A percentile compares a stretch with the other conserved stretches of the same genome.
phyloP scores from a whole-genome alignment of 2,329 filamentous ascomycete genomes.

The Parafenestella ontariensis region DNA sequence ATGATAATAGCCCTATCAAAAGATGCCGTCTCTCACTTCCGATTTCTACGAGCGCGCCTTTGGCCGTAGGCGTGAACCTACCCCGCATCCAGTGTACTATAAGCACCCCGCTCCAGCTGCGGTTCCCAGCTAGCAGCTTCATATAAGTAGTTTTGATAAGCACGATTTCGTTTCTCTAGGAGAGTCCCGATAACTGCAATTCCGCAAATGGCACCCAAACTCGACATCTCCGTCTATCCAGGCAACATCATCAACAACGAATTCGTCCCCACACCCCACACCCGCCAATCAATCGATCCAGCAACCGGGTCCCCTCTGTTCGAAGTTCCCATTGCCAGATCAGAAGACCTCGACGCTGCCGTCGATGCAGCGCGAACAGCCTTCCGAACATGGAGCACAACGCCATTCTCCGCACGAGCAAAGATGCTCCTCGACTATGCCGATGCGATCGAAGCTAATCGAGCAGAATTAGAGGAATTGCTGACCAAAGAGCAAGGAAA shows the following conservation, averaged over 20 bases:
- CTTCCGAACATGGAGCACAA: conserved; percentile 52
- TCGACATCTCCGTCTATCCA: conserved; percentile 15
- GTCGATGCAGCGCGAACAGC: conserved; percentile 55
- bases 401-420: conserved; percentile 26
- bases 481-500: conserved; percentile 36
- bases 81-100: neutral
- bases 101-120: neutral
- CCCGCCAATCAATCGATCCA: conserved; percentile 58
- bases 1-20: neutral
- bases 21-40: neutral
- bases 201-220: neutral
- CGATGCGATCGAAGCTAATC: conserved; percentile 26
- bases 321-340: conserved; percentile 56
- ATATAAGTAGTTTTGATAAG: neutral
- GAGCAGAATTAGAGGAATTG: conserved; percentile 27
- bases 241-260: conserved; percentile 60
- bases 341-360: conserved; percentile 57
- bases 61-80: neutral
- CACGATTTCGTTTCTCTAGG: neutral
- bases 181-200: neutral
- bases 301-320: conserved; percentile 56
- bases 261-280: conserved; percentile 50
- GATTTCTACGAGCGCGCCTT: neutral
- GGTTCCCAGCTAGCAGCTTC: neutral
- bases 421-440: conserved; percentile 25